phyloP scores from a whole-genome alignment of 2,329 filamentous ascomycete genomes.

The Colletotrichum simmondsii region DNA sequence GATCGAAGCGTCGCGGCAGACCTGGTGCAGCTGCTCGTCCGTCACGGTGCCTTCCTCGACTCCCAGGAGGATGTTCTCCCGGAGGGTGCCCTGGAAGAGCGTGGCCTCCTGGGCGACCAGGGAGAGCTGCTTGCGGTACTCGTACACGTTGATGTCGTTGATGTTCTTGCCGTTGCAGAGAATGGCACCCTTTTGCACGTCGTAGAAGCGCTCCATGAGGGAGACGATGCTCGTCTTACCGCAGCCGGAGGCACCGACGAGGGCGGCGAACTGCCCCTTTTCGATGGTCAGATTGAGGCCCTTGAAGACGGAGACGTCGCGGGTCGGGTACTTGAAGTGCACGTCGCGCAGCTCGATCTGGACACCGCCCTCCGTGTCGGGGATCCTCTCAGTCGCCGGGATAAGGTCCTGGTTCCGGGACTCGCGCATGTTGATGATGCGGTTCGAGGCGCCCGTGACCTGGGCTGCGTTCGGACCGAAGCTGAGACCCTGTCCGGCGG shows the following conservation, averaged over 20 bases:
- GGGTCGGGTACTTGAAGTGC: slow-evolving; percentile 70
- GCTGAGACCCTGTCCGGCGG: slow-evolving; percentile 73
- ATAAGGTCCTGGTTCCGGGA: slow-evolving; percentile 49
- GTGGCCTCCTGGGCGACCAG: slow-evolving; percentile 81
- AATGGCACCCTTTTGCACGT: slow-evolving; percentile 71
- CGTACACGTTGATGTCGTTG: slow-evolving; percentile 64
- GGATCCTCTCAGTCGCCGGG: slow-evolving; percentile 48
- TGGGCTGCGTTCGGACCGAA: slow-evolving; percentile 74
- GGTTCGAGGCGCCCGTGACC: slow-evolving; percentile 67
- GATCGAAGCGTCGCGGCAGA: slow-evolving; percentile 72
- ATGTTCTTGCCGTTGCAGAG: slow-evolving; percentile 73
- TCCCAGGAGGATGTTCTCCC: slow-evolving; percentile 77
- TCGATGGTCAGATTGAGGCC: slow-evolving; percentile 72
- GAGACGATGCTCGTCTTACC: slow-evolving; percentile 80
- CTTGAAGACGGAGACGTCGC: slow-evolving; percentile 66
- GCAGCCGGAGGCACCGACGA: slow-evolving; percentile 77
- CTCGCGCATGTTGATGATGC: slow-evolving; percentile 65
- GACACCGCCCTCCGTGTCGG: slow-evolving; percentile 60
- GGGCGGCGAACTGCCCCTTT: slow-evolving; percentile 76
- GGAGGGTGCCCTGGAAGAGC: slow-evolving; percentile 73
- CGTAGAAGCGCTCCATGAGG: slow-evolving; percentile 77
- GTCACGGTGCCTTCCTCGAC: slow-evolving; percentile 64
- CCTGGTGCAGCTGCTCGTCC: slow-evolving; percentile 62
- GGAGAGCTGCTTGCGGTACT: slow-evolving; percentile 73
- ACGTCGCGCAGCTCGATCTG: slow-evolving; percentile 67